Evolutionary conservation across 805 yeast genomes (phyloP), one percentile per base, ranked within the genome.

Genomic region (Grigorovia yakushimaensis): DNA sequence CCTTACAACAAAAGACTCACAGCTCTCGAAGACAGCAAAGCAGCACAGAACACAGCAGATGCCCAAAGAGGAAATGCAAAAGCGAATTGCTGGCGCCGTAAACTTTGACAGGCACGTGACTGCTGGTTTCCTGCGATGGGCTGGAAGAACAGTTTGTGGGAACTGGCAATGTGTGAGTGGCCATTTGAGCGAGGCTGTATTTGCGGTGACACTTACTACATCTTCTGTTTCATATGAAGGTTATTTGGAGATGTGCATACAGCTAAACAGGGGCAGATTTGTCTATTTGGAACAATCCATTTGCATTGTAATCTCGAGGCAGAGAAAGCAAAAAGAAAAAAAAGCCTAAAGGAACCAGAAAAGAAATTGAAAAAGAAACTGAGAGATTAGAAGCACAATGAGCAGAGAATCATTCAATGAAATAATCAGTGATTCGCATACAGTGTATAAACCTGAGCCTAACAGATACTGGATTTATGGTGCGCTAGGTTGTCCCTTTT

Each of bases 401-500:
- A 41, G 37, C 17, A 44, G 42, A 44, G 21, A 77, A 3, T 51
- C 61, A 19, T 88, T 87, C 65, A 73, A 94, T 60, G 76, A 82
- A 58, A 66, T 66, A 30, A 80, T 88, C 6, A 39, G 42, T n/a
- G 39, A 44, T 17, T 20, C 36, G 3, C 84, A 80, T 13, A 74
- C 86, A 9, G 65, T 72, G 49, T 86, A 80, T 62, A 70, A 78
- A 15, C 86, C 96, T 6, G 96, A 87, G 60, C 73, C 75, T 46
- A 78, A 78, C 49, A 74, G 98, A 58, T 89, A 91, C 62, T 95
- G 88, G 66, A 73, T 88, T 46, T 88, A 84, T 58, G 93, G 88
- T n/a, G 82, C 89, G 1, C 71, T 73, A 43, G 96, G 96, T 1
- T 89, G 98, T 66, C 98, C 98, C 3, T 89, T 96, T 75, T 96